Percentiles rank a stretch among this genome's conserved stretches.
Evolutionary conservation across 1,284 basidiomycete genomes (phyloP).

Genomic region (Golubevia pallescens): DNA sequence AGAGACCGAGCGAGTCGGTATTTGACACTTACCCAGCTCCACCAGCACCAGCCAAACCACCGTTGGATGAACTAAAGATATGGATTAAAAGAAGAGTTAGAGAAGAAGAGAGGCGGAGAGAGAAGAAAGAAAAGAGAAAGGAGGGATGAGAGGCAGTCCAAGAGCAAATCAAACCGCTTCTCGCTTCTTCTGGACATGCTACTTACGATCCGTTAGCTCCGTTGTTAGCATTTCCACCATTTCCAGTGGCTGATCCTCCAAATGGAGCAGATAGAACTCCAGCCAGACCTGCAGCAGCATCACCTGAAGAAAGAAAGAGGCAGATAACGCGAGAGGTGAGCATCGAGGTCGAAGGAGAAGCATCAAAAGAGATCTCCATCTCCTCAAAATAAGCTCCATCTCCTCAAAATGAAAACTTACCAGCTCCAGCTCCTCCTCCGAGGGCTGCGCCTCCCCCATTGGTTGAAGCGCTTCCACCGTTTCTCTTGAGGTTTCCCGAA

Average conservation of each 20-base stretch:
- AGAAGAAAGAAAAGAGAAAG: background rate
- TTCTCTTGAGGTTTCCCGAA: too few relatives aligned
- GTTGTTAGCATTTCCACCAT: background rate
- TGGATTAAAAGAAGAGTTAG: background rate
- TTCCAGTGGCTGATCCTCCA: background rate
- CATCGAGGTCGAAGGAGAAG: too few relatives aligned
- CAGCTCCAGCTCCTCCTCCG: too few relatives aligned
- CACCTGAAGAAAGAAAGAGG: too few relatives aligned
- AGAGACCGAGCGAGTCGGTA: background rate
- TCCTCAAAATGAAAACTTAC: too few relatives aligned
- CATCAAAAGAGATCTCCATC: too few relatives aligned
- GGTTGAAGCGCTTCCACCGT: too few relatives aligned
- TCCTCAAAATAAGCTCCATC: too few relatives aligned
- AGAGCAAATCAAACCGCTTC: background rate
- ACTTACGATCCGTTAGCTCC: background rate
- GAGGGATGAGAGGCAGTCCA: background rate
- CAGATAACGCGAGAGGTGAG: too few relatives aligned
- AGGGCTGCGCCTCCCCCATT: too few relatives aligned
- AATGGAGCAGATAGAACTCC: too few relatives aligned
- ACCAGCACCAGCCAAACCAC: background rate
- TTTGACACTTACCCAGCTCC: background rate
- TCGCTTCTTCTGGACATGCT: background rate
- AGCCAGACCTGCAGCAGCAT: too few relatives aligned
- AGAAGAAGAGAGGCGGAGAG: background rate
- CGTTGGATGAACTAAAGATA: background rate